Conservation (phyloP, 768 basidiomycete species). For the Podaxis sp. region DNA sequence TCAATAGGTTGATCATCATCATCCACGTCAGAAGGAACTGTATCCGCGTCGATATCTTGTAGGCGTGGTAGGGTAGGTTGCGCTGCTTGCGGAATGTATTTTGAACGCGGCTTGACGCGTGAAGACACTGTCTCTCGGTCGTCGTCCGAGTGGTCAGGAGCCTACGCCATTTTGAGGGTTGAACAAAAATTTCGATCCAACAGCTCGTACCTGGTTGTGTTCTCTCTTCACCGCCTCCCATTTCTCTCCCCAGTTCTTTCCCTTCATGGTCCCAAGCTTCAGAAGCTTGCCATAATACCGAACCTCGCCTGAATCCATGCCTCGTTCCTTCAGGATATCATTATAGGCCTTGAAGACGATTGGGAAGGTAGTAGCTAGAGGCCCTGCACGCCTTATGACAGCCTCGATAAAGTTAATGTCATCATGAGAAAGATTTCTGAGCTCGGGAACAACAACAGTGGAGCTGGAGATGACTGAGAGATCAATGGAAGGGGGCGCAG, state of each 20-base stretch:
- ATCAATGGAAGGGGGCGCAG: constrained; percentile 6
- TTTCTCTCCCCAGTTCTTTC: constrained; percentile 75
- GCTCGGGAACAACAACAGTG: constrained; percentile 41
- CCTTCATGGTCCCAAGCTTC: constrained; percentile 79
- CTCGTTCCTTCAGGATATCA: constrained; percentile 67
- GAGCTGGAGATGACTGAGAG: constrained; percentile 30
- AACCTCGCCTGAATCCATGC: constrained; percentile 77
- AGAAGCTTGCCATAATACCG: constrained; percentile 78
- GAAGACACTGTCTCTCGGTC: constrained; percentile 3
- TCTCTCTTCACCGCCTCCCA: constrained; percentile 70
- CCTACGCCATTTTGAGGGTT: constrained; percentile 4
- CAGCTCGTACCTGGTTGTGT: constrained; percentile 32
- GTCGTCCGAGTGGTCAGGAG: background rate
- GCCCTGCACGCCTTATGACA: constrained; percentile 65
- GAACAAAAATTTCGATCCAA: background rate
- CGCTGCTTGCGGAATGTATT: background rate
- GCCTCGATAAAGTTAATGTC: constrained; percentile 74
- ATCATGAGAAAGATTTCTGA: constrained; percentile 42
- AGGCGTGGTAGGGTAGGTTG: background rate
- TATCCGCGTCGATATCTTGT: constrained; percentile 9
- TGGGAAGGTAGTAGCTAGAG: constrained; percentile 69
- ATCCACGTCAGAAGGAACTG: background rate
- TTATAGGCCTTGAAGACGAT: constrained; percentile 85
- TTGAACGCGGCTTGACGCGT: constrained; percentile 11
- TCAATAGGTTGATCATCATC: background rate